These are phyloP conservation scores for Coprinopsis marcescibilis DNA, from an alignment of 768 basidiomycete species.

Conservation along the genomic window DNA sequence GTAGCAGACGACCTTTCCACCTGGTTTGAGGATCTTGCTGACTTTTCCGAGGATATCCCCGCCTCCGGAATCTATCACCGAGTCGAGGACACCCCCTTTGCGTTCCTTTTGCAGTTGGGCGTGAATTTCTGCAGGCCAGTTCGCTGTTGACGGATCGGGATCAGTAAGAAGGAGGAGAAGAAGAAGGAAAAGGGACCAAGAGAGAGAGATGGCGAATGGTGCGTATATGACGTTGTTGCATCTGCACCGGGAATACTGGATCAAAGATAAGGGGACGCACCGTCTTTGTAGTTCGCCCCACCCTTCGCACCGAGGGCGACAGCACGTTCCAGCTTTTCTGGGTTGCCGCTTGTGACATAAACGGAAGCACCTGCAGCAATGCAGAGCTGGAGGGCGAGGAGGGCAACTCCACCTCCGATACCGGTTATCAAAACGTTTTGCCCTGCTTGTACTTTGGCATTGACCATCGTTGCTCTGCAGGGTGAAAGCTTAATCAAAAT, in stretches of 20 bases:
- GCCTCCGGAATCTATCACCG: slow-evolving; percentile 67
- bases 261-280: slow-evolving; percentile 30
- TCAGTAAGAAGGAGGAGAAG: too few relatives aligned
- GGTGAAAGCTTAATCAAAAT: not conserved
- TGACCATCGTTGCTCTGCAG: slow-evolving; percentile 27
- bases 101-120: slow-evolving; percentile 32
- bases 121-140: slow-evolving; percentile 48
- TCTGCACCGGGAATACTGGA: not conserved
- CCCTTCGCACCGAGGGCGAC: slow-evolving; percentile 64
- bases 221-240: not conserved
- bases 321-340: slow-evolving; percentile 66
- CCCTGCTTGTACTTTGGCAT: slow-evolving; percentile 55
- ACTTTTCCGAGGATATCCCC: slow-evolving; percentile 54
- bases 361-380: slow-evolving; percentile 71
- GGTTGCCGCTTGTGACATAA: slow-evolving; percentile 73
- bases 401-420: slow-evolving; percentile 80
- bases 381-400: slow-evolving; percentile 69
- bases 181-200: too few relatives aligned
- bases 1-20: slow-evolving; percentile 58
- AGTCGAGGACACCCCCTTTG: slow-evolving; percentile 38
- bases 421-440: slow-evolving; percentile 79
- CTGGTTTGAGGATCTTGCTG: slow-evolving; percentile 45
- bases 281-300: slow-evolving; percentile 68
- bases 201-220: not conserved
- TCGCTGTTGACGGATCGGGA: too few relatives aligned